phyloP scores from a whole-genome alignment of 352 stramenopile genomes.

The Globisporangium megalacanthum region DNA sequence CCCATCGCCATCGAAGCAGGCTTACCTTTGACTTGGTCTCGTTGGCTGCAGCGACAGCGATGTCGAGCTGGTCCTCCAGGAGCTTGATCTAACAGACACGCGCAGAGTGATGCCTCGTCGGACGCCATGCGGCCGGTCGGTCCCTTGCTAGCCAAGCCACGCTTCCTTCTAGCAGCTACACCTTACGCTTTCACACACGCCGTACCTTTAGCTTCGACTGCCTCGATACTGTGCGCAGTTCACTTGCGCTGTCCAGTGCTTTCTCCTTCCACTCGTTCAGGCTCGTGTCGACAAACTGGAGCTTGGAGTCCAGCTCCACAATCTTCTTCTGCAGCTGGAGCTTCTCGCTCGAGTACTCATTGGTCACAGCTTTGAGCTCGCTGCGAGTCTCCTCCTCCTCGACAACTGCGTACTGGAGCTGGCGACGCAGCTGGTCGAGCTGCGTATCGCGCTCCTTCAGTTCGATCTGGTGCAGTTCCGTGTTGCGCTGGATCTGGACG shows the following conservation, averaged over 20 bases:
- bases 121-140: too few relatives aligned
- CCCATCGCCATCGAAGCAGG: not conserved
- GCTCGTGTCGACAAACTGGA: constrained; percentile 57
- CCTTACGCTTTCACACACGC: too few relatives aligned
- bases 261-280: constrained; percentile 73
- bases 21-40: constrained; percentile 10
- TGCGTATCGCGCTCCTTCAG: constrained; percentile 67
- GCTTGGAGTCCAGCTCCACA: constrained; percentile 62
- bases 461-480: constrained; percentile 55
- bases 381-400: constrained; percentile 62
- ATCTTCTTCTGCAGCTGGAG: constrained; percentile 61
- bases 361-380: constrained; percentile 50
- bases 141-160: too few relatives aligned
- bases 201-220: constrained; percentile 55
- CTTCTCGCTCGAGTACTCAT: constrained; percentile 49
- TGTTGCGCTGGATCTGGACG: constrained; percentile 45
- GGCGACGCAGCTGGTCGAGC: constrained; percentile 55
- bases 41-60: constrained; percentile 28
- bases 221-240: constrained; percentile 34
- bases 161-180: too few relatives aligned
- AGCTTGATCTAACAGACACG: constrained; percentile 40
- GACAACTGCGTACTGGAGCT: constrained; percentile 52
- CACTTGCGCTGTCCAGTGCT: constrained; percentile 42
- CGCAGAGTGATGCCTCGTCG: too few relatives aligned
- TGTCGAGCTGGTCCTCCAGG: constrained; percentile 54